Base-by-base conservation (phyloP, 108 stramenopile genomes). In the Pseudonitzschia pungens region DNA sequence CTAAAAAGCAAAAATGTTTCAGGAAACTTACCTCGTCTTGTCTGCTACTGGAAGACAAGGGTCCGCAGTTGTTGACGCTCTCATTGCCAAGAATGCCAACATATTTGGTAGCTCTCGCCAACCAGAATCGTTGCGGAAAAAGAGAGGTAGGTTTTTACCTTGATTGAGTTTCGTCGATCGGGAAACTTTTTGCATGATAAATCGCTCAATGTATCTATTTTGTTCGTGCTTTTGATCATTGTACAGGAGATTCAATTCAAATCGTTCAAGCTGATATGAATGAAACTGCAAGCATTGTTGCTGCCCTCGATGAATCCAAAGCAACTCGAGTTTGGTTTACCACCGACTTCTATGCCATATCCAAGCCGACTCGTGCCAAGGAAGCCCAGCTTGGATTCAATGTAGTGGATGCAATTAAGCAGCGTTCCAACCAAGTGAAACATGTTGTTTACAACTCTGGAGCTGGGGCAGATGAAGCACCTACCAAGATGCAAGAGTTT, bases 361-460 rank as follows among this genome's bases (percentile, higher is more conserved):
- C 59, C 10, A 43, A 51, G 20, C 65, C 65, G 7, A 78, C 66
- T 12, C 55, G 73, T 59, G 56, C 22, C 2, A 73, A 66, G 40
- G 73, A 74, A 56, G 54, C 73, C 66, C 27, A 51, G 55, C 56
- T 73, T 14, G 76, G 76, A 27, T 53, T 21, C 24, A 32, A 33
- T 29, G 76, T 77, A 36, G 28, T 77, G 33, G 76, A 77, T 66
- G 76, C 76, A 2, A 77, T 77, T 31, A 66, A 51, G 22, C 63
- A 66, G 50, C 31, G 31, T 9, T 33, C 28, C 9, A 29, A 64
- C 14, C 22, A 28, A 27, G 54, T 78, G 27, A 65, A 78, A 42
- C 77, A 78, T 69, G 77, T 78, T 22, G 77, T 78, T 10, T 78
- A 57, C 68, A 40, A 45, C 18, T 78, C 77, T 68, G 77, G 73